Evolutionary conservation across 805 yeast species (phyloP), one percentile per base, ranked within the genome.

Genomic region (Metschnikowia amazonensis): DNA sequence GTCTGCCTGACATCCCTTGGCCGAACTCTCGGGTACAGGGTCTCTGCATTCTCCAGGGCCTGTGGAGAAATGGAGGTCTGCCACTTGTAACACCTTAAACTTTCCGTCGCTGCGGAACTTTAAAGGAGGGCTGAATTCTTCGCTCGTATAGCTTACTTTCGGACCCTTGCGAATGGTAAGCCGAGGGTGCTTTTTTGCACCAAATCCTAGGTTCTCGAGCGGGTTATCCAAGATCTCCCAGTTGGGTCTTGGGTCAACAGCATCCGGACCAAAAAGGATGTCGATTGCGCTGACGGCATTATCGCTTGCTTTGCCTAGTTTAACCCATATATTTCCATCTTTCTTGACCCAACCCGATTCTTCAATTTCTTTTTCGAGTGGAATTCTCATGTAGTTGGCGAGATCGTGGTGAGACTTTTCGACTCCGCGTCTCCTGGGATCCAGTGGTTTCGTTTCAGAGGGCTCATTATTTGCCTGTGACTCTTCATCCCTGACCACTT

Each of bases 31-130:
- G 0, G 94, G 92, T 33, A 60, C 78, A 10, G 86, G 82, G 59
- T 90, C 95, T 43, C 84, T 70, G 58, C 98, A 94, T 39, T 64
- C 63, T 11, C 97, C 97, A 44, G 69, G 75, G 5, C 89, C 90
- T 0, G 96, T 85, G n/a, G 94, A 77, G 60, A 86, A 83, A 65
- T 94, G 99, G 46, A 92, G 69, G 62, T 94, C 98, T 0, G 97
- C 95, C 4, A 92, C 79, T 64, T 94, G 99, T 9, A 89, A 65
- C 34, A 94, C 83, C 62, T 86, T 92, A 65, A 83, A 87, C 44
- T 71, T 76, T 4, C 80, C 80, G 17, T 74, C 59, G 2, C 65
- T 49, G 9, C 65, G 55, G 13, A 74, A 59, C 41, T 67, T 65
- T 34, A 80, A 63, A 5, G 46, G 44, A 2, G 71, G 68, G 28